Evolutionary conservation across 108 stramenopile species (phyloP), one percentile per base, ranked within the genome.

Genomic region (Fistulifera pelliculosa): DNA sequence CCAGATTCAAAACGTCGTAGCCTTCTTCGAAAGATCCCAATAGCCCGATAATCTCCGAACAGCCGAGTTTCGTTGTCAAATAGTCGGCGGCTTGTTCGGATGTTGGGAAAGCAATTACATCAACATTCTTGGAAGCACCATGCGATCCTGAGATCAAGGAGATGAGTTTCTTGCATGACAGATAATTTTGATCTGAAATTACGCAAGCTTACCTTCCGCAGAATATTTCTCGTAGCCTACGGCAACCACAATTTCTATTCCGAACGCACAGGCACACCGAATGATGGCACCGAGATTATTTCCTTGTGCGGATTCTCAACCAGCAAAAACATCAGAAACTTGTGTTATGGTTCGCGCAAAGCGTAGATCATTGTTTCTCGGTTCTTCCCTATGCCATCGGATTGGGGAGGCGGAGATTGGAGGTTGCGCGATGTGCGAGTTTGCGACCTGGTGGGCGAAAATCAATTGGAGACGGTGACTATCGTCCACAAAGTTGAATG

Each of bases 231-330:
- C 79, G 56, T 66, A 80, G 27, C 90, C 86, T 7, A 88, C 82
- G 7, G 73, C 63, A 42, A 85, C 54, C 1, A 92, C 70, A 40
- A 71, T 72, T 39, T 65, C 47, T 21, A 71, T 76, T n/a, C 70
- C 71, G 58, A 84, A 92, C n/a, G 86, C 86, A 1, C 77, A 75
- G 27, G 83, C 81, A 60, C 90, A 88, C 41, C 86, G 79, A 17
- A 88, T 55, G 21, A 86, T 49, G 2, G 90, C 83, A 18, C 90
- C 90, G 47, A 82, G 74, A 60, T 86, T 87, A 38, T 64, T 88
- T 13, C 66, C 52, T 69, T 92, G 25, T 54, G 43, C 1, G 90
- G 90, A 60, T 92, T 92, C 45, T 80, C 81, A 43, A 87, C 59
- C 22, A 91, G 56, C 7, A 91, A 22, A 26, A 27, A 57, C 14